These are phyloP conservation scores for Coemansia sp. DNA, from an alignment of 192 early-diverging fungal genomes.

Conservation along the genomic window DNA sequence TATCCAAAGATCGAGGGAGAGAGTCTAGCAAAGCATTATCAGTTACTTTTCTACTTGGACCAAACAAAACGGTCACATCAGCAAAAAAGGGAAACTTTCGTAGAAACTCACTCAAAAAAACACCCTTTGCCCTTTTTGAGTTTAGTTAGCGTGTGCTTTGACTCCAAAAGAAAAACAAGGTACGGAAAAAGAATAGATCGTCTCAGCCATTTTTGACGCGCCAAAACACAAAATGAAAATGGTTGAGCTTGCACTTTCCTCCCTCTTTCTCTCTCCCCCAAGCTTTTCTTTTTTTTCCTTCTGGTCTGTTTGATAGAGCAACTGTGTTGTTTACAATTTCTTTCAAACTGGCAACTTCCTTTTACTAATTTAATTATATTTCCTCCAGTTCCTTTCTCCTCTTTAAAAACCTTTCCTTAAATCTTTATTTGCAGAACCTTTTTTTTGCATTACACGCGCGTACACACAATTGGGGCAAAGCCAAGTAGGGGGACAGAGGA, in stretches of 20 bases:
- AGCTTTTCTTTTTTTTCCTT: not conserved
- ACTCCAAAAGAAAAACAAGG: not conserved
- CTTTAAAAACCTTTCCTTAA: not conserved
- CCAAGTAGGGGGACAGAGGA: not conserved
- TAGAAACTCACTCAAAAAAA: no score
- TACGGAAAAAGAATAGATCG: not conserved
- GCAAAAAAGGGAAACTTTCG: no score
- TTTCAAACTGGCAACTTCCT: not conserved
- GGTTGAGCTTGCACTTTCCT: not conserved
- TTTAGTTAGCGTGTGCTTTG: not conserved
- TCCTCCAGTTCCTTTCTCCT: not conserved
- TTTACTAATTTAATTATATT: constrained; percentile 17
- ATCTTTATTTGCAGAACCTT: not conserved
- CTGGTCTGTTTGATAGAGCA: not conserved
- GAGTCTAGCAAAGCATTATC: no score
- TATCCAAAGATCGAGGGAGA: no score
- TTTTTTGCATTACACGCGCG: no score
- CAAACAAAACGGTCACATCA: no score
- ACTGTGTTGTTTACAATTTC: not conserved
- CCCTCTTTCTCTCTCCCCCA: constrained; percentile 11
- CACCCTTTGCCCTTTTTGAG: no score
- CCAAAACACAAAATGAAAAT: not conserved
- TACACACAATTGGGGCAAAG: not conserved
- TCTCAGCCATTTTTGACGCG: not conserved
- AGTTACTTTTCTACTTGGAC: no score